Base-by-base conservation (phyloP, 2,329 filamentous ascomycete genomes). In the Venturia aucupariae region DNA sequence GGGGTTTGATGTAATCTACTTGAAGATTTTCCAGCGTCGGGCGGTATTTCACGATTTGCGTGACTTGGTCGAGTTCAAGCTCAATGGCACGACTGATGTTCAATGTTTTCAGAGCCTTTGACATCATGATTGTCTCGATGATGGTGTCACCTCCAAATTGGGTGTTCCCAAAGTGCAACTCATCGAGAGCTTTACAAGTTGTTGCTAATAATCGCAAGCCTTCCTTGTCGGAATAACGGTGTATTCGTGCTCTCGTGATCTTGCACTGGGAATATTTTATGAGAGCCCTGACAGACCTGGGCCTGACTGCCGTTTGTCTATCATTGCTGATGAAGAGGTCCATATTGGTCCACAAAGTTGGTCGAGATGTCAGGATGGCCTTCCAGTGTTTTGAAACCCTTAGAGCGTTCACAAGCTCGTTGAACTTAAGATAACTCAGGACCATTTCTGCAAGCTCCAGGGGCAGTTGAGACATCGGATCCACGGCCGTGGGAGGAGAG, bases 351-450 rank as follows among this genome's bases (percentile, higher is more conserved):
- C 63, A 64, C 17, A 64, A 41, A 22, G 22, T 27, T 24, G 63
- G 63, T 13, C 30, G n/a, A 30, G 54, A 60, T 6, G 54, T 48
- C 11, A 64, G 27, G 24, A 60, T 44, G 24, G 30, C 39, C 19
- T 44, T 60, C 84, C 84, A 87, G 60, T 75, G 73, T 71, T 78
- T 82, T 44, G 80, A 85, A 2, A 86, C 84, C 8, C 81, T 41
- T 64, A 51, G 61, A 59, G 69, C 73, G 65, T 75, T 81, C 73
- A 82, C 75, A 62, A 80, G 74, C 63, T 84, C 74, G 61, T 73
- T 75, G 70, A 86, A 84, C 38, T 75, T 72, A n/a, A 86, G 74
- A 66, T 82, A 75, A 11, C 74, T 72, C n/a, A 86, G 69, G 1
- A 85, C 73, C 69, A 81, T 75, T 42, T 78, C 75, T 5, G 79